Evolutionary conservation across 2,329 filamentous ascomycete species (phyloP), one percentile per base, ranked within the genome.

Genomic region (Madurella fahalii): DNA sequence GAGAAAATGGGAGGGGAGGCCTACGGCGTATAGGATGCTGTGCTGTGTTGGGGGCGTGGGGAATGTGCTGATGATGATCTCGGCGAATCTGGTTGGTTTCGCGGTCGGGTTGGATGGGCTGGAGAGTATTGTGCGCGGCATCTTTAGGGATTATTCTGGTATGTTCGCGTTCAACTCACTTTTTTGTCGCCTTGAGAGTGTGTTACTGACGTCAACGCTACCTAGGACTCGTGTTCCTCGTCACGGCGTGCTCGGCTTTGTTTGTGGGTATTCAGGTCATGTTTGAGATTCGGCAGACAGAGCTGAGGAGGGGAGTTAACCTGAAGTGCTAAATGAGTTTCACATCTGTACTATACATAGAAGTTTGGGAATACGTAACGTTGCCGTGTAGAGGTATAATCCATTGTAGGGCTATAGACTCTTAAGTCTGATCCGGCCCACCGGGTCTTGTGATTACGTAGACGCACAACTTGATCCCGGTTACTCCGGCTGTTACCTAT

Each of bases 31-130:
- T 68, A 83, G 94, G 25, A 80, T 92, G 70, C 68, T 97, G 2
- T 92, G 88, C 69, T 89, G 88, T 5, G 69, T 89, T 15, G 94
- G 93, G 2, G 90, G 84, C 0, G 89, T 96, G 3, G 82, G 74
- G 0, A 96, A 96, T 64, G 80, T 95, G 20, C 73, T 97, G 46
- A 91, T 96, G 87, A 94, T 99, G 88, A 96, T 97, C 81, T 80
- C 82, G 43, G 94, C 93, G 15, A 99, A 99, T 68, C 74, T 99
- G 16, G 91, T 99, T 11, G 94, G 94, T 0, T 99, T 97, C 71
- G 94, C 93, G 0, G 80, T 99, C 12, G 95, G 95, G 0, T 62
- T 96, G 47, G 94, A 99, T 66, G 94, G 95, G 0, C 64, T 97
- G 66, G 82, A 88, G 69, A 87, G 81, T 31, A 83, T 97, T 47